phyloP scores from a whole-genome alignment of 768 basidiomycete genomes.

The Phlegmacium glaucopus region DNA sequence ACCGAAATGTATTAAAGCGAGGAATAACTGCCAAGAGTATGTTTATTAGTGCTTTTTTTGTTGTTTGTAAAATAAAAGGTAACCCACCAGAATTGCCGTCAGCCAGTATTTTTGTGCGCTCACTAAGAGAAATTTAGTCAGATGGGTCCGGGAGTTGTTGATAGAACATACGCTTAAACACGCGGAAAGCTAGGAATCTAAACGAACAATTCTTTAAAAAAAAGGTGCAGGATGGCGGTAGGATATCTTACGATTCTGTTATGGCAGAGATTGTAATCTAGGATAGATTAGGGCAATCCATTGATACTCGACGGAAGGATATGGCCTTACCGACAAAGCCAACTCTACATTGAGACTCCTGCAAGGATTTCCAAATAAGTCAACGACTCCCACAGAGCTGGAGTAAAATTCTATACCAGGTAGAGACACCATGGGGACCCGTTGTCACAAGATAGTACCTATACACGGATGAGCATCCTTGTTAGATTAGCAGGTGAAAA shows the following conservation, averaged over 20 bases:
- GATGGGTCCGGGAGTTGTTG: neutral
- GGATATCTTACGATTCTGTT: constrained; percentile 24
- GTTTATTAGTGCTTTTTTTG: neutral
- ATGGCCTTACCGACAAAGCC: constrained; percentile 22
- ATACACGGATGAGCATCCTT: neutral
- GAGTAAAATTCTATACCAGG: constrained; percentile 19
- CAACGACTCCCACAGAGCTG: neutral
- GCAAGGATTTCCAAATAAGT: neutral
- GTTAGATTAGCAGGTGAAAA: neutral
- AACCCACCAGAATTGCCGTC: constrained; percentile 17
- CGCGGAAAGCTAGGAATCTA: constrained; percentile 29
- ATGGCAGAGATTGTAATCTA: constrained; percentile 33
- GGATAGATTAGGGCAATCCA: neutral
- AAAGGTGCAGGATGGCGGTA: no score
- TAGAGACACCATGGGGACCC: constrained; percentile 12
- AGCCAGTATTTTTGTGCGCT: constrained; percentile 18
- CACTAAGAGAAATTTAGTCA: constrained; percentile 14
- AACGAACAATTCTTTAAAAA: neutral
- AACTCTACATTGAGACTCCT: constrained; percentile 35
- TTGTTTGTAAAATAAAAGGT: neutral
- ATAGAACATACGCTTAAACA: constrained; percentile 23
- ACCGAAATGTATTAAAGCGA: constrained; percentile 29
- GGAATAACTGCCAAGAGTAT: constrained; percentile 14
- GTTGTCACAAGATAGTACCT: constrained; percentile 27
- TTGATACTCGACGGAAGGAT: neutral